A percentile compares a stretch with the other conserved stretches of the same genome.
Conservation (phyloP, 2,329 filamentous ascomycete species). For the Colletotrichum cereale region DNA sequence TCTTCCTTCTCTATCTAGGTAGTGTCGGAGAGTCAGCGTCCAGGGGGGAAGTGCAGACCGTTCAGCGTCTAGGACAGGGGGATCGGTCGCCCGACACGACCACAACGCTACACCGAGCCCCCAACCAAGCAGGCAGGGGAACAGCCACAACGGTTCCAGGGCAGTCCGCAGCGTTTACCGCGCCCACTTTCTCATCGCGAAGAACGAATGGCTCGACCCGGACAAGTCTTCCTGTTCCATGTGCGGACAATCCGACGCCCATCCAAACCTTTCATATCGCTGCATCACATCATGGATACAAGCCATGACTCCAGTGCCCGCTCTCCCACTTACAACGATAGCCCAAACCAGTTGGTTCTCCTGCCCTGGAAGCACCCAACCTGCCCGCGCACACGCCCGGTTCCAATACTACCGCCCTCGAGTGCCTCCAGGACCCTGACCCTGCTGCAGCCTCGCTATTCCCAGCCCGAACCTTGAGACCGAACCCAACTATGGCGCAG, state of each 20-base stretch:
- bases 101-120: not conserved
- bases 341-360: not conserved
- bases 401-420: not conserved
- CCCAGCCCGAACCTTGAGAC: slow-evolving; percentile 17
- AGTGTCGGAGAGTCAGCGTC: slow-evolving; percentile 1
- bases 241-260: slow-evolving; percentile 5
- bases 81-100: slow-evolving; percentile 15
- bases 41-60: not conserved
- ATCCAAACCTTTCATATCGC: slow-evolving; percentile 7
- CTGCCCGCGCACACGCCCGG: not conserved
- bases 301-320: slow-evolving; percentile 7
- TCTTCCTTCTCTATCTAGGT: not conserved
- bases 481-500: slow-evolving; percentile 3
- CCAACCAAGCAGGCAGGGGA: not conserved
- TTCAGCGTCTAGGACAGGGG: slow-evolving; percentile 5
- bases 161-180: not conserved
- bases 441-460: slow-evolving; percentile 19
- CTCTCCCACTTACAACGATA: not conserved
- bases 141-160: not conserved
- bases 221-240: slow-evolving; percentile 6
- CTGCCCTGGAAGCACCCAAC: not conserved
- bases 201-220: not conserved
- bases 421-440: slow-evolving; percentile 22
- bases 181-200: not conserved
- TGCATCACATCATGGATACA: not conserved